Percentiles rank a stretch among this genome's conserved stretches.
These are phyloP conservation scores for Pythium dissotocum DNA, from an alignment of 352 stramenopile species.

Conservation along the genomic window DNA sequence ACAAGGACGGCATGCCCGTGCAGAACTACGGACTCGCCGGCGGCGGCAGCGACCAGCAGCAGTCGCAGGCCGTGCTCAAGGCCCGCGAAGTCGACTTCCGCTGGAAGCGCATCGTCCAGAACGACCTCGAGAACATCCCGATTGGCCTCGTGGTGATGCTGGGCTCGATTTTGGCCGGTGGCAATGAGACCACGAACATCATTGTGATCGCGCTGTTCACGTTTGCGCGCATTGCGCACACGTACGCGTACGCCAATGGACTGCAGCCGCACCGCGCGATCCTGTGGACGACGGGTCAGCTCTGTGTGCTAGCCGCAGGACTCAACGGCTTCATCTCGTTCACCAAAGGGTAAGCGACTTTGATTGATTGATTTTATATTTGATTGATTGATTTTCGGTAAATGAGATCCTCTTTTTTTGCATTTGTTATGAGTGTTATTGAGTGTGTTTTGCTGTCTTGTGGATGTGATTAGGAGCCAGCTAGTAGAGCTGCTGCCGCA, in stretches of 20 bases:
- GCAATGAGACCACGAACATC: constrained; percentile 46
- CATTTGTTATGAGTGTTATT: not conserved
- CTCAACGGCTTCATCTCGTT: constrained; percentile 45
- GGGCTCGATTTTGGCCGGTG: constrained; percentile 43
- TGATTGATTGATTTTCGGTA: not conserved
- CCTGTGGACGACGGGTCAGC: constrained; percentile 37
- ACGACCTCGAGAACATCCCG: constrained; percentile 49
- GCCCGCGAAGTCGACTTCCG: constrained; percentile 35
- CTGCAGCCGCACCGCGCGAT: constrained; percentile 36
- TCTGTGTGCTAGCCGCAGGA: constrained; percentile 39
- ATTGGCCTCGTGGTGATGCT: constrained; percentile 44
- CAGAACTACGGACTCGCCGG: constrained; percentile 42
- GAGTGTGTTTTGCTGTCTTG: not conserved
- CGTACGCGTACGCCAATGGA: constrained; percentile 33
- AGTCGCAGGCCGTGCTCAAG: constrained; percentile 18
- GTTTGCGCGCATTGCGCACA: constrained; percentile 28
- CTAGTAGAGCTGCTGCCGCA: not conserved
- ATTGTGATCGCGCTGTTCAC: constrained; percentile 35
- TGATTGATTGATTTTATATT: not conserved
- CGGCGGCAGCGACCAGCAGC: constrained; percentile 30
- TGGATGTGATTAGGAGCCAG: not conserved
- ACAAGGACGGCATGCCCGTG: constrained; percentile 20
- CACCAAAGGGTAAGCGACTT: constrained; percentile 23
- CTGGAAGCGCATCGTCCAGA: constrained; percentile 49
- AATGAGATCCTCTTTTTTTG: not conserved